A percentile compares a stretch with the other conserved stretches of the same genome.
Conservation (phyloP, 2,329 filamentous ascomycete genomes). For the Alternaria conjuncta region DNA sequence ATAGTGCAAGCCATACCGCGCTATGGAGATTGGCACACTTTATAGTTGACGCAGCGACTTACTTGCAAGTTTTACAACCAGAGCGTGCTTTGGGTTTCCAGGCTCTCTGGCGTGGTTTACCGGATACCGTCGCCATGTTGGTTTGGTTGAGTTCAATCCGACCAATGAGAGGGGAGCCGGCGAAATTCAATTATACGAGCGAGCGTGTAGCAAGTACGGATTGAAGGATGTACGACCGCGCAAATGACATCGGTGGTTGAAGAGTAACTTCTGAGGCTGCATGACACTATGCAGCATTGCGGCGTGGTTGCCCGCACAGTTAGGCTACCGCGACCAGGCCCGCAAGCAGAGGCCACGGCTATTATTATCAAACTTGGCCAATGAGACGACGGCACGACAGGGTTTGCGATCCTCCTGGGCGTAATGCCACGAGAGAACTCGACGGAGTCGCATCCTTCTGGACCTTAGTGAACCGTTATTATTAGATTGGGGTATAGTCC, state of each 20-base stretch:
- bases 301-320: slow-evolving; percentile 1
- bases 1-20: not conserved
- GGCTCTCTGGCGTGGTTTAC: slow-evolving; percentile 21
- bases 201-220: not conserved
- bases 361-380: not conserved
- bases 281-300: slow-evolving; percentile 8
- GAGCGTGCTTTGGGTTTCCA: slow-evolving; percentile 24
- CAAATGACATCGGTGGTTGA: slow-evolving; percentile 5
- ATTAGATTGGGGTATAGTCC: not conserved
- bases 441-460: not conserved
- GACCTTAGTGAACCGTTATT: not conserved
- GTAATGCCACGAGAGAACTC: not conserved
- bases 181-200: not conserved
- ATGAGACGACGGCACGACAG: not conserved
- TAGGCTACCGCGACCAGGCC: not conserved
- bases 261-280: slow-evolving; percentile 4
- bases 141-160: not conserved
- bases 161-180: not conserved
- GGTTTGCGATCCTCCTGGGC: not conserved
- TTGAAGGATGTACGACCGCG: slow-evolving; percentile 1
- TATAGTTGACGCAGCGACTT: slow-evolving; percentile 5
- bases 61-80: slow-evolving; percentile 29
- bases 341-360: not conserved
- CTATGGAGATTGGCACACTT: not conserved
- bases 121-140: slow-evolving; percentile 7